A percentile compares a stretch with the other conserved stretches of the same genome.
Evolutionary conservation across 345 rosid species (phyloP).

Genomic region (Ceriops tagal): DNA sequence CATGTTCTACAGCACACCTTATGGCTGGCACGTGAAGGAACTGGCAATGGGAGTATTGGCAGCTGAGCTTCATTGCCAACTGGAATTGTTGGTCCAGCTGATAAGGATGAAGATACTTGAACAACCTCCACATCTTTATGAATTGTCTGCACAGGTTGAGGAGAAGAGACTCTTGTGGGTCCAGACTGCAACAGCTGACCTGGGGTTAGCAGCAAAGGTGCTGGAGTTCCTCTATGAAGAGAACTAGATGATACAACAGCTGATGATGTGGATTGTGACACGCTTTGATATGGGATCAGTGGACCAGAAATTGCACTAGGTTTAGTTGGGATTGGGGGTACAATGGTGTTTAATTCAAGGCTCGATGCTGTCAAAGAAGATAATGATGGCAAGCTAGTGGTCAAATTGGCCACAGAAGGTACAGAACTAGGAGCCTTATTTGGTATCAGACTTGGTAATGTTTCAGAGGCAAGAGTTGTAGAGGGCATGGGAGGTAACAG

Average conservation of each 20-base stretch:
- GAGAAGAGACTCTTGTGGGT: conserved; percentile 33
- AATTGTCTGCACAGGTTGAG: conserved; percentile 42
- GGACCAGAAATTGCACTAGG: conserved; percentile 43
- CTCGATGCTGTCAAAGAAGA: conserved; percentile 48
- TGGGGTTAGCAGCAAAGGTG: conserved; percentile 64
- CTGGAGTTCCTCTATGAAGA: conserved; percentile 39
- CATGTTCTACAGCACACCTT: conserved; percentile 31
- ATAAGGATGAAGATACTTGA: conserved; percentile 48
- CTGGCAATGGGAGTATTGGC: conserved; percentile 79
- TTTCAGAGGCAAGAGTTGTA: conserved; percentile 56
- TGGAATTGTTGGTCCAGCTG: conserved; percentile 46
- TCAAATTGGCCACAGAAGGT: conserved; percentile 41
- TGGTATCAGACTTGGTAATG: conserved; percentile 45
- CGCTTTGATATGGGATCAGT: conserved; percentile 42
- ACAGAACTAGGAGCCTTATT: conserved; percentile 42
- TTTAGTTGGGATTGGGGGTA: conserved; percentile 42
- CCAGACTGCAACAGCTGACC: conserved; percentile 67
- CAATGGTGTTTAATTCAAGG: conserved; percentile 40
- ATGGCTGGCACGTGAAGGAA: conserved; percentile 46
- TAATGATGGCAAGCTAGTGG: conserved; percentile 43
- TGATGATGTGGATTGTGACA: conserved; percentile 41
- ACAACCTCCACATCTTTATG: conserved; percentile 75
- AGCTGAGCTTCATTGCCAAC: conserved; percentile 54
- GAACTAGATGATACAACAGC: conserved; percentile 42
- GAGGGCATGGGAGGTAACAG: conserved; percentile 39